Conservation (phyloP, 2,329 filamentous ascomycete species). For the Monilinia polystroma region DNA sequence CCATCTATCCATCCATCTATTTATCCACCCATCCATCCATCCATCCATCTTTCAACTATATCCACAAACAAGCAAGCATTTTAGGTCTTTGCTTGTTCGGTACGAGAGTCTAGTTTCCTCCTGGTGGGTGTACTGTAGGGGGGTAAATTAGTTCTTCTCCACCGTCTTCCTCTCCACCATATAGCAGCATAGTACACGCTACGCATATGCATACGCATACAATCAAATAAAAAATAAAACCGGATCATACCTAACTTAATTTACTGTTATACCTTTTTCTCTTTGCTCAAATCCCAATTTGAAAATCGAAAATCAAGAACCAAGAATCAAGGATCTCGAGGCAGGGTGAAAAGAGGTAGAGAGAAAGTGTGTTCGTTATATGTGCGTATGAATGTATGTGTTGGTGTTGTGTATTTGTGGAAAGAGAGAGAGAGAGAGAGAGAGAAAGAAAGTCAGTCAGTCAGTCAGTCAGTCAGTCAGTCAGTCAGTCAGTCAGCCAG, state of each 20-base stretch:
- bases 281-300: background rate
- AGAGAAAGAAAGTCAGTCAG: background rate
- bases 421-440: background rate
- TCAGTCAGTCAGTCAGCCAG: too few relatives aligned
- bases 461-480: too few relatives aligned
- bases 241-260: background rate
- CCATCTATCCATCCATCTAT: background rate
- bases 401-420: background rate
- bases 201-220: background rate
- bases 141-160: conserved; percentile 18
- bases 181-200: background rate
- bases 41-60: conserved; percentile 4
- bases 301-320: background rate
- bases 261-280: background rate
- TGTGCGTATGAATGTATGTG: background rate
- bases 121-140: conserved; percentile 9
- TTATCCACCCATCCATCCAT: background rate
- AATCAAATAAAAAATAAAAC: background rate
- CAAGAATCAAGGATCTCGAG: background rate
- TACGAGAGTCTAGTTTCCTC: conserved; percentile 8
- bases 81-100: conserved; percentile 10
- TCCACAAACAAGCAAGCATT: conserved; percentile 18
- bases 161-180: conserved; percentile 8
- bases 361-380: background rate
- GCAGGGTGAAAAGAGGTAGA: background rate